These are phyloP conservation scores for Acrodontium crateriforme DNA, from an alignment of 2,329 filamentous ascomycete species.

Conservation along the genomic window DNA sequence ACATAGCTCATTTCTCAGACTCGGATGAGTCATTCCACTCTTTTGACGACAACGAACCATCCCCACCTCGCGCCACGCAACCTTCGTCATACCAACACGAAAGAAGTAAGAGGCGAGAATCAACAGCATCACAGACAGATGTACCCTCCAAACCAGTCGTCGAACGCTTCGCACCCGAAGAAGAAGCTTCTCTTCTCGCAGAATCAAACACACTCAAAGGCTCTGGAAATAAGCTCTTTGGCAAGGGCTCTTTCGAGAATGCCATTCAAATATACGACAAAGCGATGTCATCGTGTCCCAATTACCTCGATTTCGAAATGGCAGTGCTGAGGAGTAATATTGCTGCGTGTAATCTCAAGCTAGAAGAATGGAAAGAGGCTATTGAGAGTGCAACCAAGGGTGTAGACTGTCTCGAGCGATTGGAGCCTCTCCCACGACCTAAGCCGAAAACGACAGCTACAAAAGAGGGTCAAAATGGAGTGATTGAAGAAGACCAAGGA, in stretches of 20 bases:
- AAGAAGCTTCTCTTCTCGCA: conserved; percentile 44
- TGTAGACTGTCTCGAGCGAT: conserved; percentile 55
- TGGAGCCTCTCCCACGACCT: conserved; percentile 32
- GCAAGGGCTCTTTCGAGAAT: conserved; percentile 53
- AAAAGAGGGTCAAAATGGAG: conserved; percentile 6
- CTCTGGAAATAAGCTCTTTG: conserved; percentile 69
- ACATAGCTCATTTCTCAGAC: conserved; percentile 12
- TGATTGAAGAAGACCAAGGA: conserved; percentile 15
- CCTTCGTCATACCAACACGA: background rate
- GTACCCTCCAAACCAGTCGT: conserved; percentile 3
- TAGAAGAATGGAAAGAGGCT: conserved; percentile 74
- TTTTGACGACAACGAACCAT: conserved; percentile 13
- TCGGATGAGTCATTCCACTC: conserved; percentile 22
- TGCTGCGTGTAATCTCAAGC: conserved; percentile 73
- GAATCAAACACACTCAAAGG: conserved; percentile 62
- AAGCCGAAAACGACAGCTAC: conserved; percentile 10
- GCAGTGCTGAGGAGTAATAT: conserved; percentile 83
- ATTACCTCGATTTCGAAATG: conserved; percentile 75
- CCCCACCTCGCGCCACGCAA: conserved; percentile 6
- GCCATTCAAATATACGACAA: conserved; percentile 74
- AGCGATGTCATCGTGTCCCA: conserved; percentile 64
- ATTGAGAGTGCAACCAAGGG: conserved; percentile 59
- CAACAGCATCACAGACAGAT: conserved; percentile 1
- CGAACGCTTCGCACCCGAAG: conserved; percentile 27
- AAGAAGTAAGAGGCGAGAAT: background rate